Percentiles rank a stretch among this genome's conserved stretches.
Conservation (phyloP, 176 grass and related monocot genomes). For the Thalia dealbata region DNA sequence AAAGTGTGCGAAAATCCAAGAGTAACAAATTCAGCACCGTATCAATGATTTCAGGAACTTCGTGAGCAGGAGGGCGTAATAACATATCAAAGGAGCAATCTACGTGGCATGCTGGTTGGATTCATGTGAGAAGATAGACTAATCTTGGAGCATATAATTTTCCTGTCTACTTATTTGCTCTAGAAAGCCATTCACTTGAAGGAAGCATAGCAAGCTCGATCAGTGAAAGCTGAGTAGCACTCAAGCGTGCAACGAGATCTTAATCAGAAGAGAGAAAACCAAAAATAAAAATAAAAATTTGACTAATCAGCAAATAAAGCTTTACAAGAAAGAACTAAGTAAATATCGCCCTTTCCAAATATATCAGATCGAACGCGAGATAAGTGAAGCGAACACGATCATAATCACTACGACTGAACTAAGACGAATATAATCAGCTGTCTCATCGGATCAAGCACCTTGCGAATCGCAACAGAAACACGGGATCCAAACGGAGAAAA, state of each 20-base stretch:
- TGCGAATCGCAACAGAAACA: background rate
- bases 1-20: background rate
- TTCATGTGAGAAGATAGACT: no score
- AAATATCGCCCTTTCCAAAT: no score
- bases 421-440: background rate
- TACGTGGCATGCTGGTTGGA: background rate
- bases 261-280: background rate
- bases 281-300: background rate
- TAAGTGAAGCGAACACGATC: no score
- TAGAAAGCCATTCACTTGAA: background rate
- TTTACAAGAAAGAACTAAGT: no score
- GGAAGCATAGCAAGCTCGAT: background rate
- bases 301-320: background rate
- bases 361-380: no score
- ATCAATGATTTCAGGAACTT: background rate
- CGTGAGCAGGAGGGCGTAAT: background rate
- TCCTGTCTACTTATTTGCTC: background rate
- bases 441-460: background rate
- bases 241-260: background rate
- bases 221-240: background rate
- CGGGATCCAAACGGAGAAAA: background rate
- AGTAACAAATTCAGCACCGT: background rate
- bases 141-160: background rate
- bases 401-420: background rate
- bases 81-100: background rate